A percentile compares a stretch with the other conserved stretches of the same genome.
phyloP scores from a whole-genome alignment of 169 alveolate species.

The Eimeria maxima region DNA sequence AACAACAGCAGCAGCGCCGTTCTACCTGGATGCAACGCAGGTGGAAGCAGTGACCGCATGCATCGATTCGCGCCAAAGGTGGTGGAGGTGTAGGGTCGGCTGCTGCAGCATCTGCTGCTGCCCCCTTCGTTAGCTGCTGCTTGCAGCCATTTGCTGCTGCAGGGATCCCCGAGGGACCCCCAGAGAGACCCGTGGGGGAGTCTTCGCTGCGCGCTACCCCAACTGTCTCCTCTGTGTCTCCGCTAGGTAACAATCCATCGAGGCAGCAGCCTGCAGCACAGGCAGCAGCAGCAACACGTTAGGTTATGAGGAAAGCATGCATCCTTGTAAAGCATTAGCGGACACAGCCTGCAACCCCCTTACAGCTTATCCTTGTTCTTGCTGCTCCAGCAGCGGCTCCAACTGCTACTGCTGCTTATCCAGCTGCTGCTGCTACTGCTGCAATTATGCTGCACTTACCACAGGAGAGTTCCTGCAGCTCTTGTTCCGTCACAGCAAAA shows the following conservation, averaged over 20 bases:
- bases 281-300: not conserved
- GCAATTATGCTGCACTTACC: constrained; percentile 25
- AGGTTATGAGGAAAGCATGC: not conserved
- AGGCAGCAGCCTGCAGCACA: constrained; percentile 61
- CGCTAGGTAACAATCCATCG: constrained; percentile 39
- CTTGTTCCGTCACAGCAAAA: constrained; percentile 30
- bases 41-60: constrained; percentile 66
- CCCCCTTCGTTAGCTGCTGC: not conserved
- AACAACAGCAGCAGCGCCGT: too few relatives aligned
- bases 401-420: not conserved
- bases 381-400: constrained; percentile 39
- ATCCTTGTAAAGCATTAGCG: too few relatives aligned
- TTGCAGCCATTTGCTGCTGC: constrained; percentile 15
- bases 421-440: constrained; percentile 31
- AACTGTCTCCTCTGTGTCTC: not conserved
- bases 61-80: constrained; percentile 41
- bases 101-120: not conserved
- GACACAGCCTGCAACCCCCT: too few relatives aligned
- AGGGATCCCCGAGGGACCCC: not conserved
- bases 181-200: not conserved
- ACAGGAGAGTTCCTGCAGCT: constrained; percentile 29
- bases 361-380: not conserved
- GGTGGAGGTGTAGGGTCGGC: constrained; percentile 39
- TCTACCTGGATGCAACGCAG: constrained; percentile 38
- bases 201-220: constrained; percentile 14